Evolutionary conservation across 768 basidiomycete genomes (phyloP), one percentile per base, ranked within the genome.

Genomic region (Daedaleopsis nitida): DNA sequence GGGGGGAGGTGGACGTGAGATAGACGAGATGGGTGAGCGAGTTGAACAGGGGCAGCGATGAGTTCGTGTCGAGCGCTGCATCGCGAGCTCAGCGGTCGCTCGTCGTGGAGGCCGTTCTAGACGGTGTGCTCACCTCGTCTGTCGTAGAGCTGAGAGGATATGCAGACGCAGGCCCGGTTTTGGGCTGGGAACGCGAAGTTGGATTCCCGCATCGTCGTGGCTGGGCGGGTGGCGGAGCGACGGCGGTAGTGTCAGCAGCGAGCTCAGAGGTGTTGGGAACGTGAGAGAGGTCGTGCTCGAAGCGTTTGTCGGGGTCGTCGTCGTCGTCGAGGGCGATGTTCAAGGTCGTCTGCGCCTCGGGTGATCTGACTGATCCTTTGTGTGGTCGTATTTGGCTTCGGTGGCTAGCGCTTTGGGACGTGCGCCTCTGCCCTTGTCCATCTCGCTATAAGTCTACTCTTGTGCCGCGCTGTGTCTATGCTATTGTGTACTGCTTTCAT

Each of bases 1-100:
- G 87, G 1, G 97, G 96, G 0, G 96, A 97, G 7, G 97, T 98
- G 1, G 94, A 94, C 9, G 96, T 98, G 65, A 99, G 89, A 76
- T 97, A 96, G 52, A 92, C 91, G 58, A 98, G 89, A 77, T 97
- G 94, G 34, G 92, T 94, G 55, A 98, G 87, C 43, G 96, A 98
- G 78, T 97, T 97, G 80, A 96, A 87, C 44, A 94, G 79, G 16
- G 88, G 91, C 45, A 87, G 77, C 16, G 83, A 79, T 0, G 83
- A 83, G 52, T 80, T 80, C 39, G 83, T 84, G 71, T 83, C 79
- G 66, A 84, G 78, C 37, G 81, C 83, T 81, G 65, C 12, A 17
- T 7, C 21, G 3, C 16, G 21, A 8, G 10, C 3, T 57, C 14
- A 11, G 19, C 10, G n/a, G 8, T 24, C 14, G 16, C 42, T 57